Evolutionary conservation across 352 stramenopile genomes (phyloP), one percentile per base, ranked within the genome.

Genomic region (Discostella stelligera): DNA sequence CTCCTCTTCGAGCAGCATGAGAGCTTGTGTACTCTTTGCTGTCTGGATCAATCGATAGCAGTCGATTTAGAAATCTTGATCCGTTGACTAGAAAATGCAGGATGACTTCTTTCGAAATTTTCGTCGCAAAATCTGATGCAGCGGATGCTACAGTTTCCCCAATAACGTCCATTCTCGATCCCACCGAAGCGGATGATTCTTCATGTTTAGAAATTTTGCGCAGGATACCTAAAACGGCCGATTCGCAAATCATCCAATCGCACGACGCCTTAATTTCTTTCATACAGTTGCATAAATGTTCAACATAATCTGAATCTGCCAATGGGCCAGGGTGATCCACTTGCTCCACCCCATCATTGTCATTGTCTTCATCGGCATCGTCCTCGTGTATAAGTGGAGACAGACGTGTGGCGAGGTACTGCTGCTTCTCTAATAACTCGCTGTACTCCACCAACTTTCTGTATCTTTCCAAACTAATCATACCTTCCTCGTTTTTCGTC

Each of bases 171-270:
- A 52, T 32, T 39, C 16, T 67, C 10, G 10, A 41, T 23, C 44
- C 11, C 39, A 13, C 30, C 18, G n/a, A 30, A 27, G 41, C 52
- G 18, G 59, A 76, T 18, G 44, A 54, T 53, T 60, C 53, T 21
- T 66, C n/a, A 23, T 65, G 52, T 7, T 8, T n/a, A 11, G 18
- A 7, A 11, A 79, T 21, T 74, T 65, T 58, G 18, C 27, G 6
- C 27, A 80, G 10, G 16, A 77, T 16, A 48, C 63, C 62, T 37
- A 73, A 71, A 49, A 65, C 27, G 39, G 39, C 52, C 0, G 49
- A 50, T 71, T 84, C 66, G 23, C 37, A 50, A n/a, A 79, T 46
- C 10, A 84, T 41, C 77, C 77, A 84, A 18, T 71, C 59, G 39
- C 77, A 84, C 39, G 68, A 66, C 21, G 74, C 60, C 14, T 73